Evolutionary conservation across 108 stramenopile genomes (phyloP).

Genomic region (Schizochytrium sp.): DNA sequence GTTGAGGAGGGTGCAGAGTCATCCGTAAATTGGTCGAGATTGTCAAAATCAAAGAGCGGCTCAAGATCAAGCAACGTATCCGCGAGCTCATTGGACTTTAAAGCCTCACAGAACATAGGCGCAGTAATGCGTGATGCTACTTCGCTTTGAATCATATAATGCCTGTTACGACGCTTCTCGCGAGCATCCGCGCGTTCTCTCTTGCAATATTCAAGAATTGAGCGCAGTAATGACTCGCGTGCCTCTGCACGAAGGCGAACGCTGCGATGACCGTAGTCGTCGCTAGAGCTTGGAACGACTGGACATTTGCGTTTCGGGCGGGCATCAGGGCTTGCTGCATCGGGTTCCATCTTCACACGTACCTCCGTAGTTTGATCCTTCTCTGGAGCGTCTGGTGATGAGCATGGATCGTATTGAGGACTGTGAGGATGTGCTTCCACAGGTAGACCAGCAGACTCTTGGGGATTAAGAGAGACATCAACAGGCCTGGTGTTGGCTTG

Average conservation of each 20-base stretch:
- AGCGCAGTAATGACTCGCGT: neutral
- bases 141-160: constrained; percentile 6
- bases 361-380: no score
- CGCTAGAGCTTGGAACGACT: neutral
- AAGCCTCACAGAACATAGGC: neutral
- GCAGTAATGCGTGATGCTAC: constrained; percentile 9
- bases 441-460: no score
- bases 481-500: no score
- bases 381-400: no score
- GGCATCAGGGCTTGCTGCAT: no score
- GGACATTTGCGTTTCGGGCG: no score
- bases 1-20: neutral
- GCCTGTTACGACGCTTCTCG: constrained; percentile 40
- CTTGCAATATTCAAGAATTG: constrained; percentile 26
- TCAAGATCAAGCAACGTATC: neutral
- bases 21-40: neutral
- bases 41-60: neutral
- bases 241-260: constrained; percentile 33
- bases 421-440: no score
- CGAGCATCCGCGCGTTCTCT: neutral
- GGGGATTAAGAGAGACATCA: no score
- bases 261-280: neutral
- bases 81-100: neutral
- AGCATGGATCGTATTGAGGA: no score
- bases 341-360: no score